Conservation (phyloP, 228 moss, liverwort and hornwort species). For the Sphagnum fallax region DNA sequence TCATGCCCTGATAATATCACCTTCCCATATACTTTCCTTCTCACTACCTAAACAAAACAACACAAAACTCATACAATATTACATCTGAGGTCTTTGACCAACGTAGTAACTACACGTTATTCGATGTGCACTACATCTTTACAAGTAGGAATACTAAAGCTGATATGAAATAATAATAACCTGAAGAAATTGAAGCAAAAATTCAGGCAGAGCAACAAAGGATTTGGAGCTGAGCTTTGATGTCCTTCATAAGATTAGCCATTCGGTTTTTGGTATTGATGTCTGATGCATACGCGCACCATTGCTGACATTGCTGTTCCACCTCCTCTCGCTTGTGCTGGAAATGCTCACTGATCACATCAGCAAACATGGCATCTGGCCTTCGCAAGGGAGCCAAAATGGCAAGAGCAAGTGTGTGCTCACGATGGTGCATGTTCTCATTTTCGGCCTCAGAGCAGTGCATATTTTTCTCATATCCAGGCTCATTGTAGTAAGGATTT, state of each 20-base stretch:
- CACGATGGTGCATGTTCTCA: slow-evolving; percentile 54
- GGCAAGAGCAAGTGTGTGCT: slow-evolving; percentile 62
- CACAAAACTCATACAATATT: no score
- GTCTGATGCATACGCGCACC: slow-evolving; percentile 40
- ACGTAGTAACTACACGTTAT: no score
- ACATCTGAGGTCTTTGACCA: no score
- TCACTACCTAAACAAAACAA: no score
- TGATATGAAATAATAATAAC: no score
- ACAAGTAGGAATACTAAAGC: no score
- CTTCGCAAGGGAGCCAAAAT: slow-evolving; percentile 51
- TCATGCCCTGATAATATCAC: no score
- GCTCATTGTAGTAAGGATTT: slow-evolving; percentile 82
- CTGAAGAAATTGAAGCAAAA: no score
- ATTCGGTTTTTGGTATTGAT: slow-evolving; percentile 33
- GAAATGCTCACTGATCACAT: slow-evolving; percentile 56
- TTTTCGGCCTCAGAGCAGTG: slow-evolving; percentile 45
- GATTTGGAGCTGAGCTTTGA: slow-evolving; percentile 35
- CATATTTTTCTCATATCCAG: slow-evolving; percentile 50
- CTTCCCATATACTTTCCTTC: no score
- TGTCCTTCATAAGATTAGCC: slow-evolving; percentile 25
- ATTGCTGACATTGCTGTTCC: slow-evolving; percentile 50
- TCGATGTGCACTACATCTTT: no score
- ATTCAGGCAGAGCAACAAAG: slow-evolving; percentile 9
- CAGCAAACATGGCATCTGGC: slow-evolving; percentile 59
- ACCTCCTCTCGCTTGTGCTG: slow-evolving; percentile 52